Base-by-base conservation (phyloP, 176 grass and related monocot genomes). In the Aegilops longissima region DNA sequence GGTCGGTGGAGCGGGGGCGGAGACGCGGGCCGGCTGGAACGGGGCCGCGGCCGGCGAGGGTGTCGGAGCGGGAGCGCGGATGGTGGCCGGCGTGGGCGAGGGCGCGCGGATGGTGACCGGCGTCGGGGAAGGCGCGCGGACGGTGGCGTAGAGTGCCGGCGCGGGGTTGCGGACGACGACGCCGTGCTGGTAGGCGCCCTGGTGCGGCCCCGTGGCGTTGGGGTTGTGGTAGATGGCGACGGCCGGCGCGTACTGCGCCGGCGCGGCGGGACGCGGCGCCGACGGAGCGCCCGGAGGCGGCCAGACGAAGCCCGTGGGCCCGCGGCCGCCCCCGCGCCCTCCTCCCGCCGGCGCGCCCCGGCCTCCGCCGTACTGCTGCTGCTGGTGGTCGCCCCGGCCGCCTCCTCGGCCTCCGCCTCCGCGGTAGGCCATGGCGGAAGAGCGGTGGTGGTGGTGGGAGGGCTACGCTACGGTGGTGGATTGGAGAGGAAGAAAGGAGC, bases 341-440 rank as follows among this genome's bases (percentile, higher is more conserved):
- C 47, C 62, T 33, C 65, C 16, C 17, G 5, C 24, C n/a, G 33
- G 31, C 8, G 72, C 6, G 42, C 42, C 42, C 42, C 42, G 42
- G 10, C 42, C 42, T 3, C 73, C 82, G 42, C 42, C 42, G 42
- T 44, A 44, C 42, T 18, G 79, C 24, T 52, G 72, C 30, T 18
- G 79, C 24, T 33, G 44, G 10, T 33, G 44, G 42, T 44, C 42
- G 10, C 42, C 42, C 35, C 35, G 35, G 42, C 42, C 3, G 42
- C 42, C 42, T 44, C 42, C 42, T 10, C 42, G 78, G 21, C 87
- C 44, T 34, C 87, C 25, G 33, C 89, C 82, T 12, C 82, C 79
- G 16, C 87, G 80, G 65, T 85, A 84, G 35, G 87, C 71, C 92
- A 91, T 92, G 82, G 80, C 9, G 44, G 42, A 12, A 45, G 69